These are phyloP conservation scores for Solanum piurae DNA, from an alignment of 257 asterid species.

Conservation along the genomic window DNA sequence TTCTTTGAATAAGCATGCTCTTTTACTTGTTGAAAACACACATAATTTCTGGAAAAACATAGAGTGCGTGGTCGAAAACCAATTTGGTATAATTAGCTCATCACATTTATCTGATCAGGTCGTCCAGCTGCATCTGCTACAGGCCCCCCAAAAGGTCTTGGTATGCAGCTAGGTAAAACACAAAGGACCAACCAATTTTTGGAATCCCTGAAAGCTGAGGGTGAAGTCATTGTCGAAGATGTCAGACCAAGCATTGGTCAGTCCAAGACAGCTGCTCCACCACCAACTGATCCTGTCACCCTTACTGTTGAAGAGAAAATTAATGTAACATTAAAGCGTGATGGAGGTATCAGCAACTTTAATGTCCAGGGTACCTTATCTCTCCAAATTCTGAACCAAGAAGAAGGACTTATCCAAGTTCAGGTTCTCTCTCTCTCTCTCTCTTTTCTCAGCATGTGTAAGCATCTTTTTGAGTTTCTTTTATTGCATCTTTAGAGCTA, in stretches of 20 bases:
- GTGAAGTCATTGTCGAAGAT: constrained; percentile 76
- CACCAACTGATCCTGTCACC: constrained; percentile 80
- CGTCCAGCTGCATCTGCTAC: constrained; percentile 63
- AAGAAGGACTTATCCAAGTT: constrained; percentile 82
- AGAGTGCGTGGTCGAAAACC: neutral
- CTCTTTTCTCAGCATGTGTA: neutral
- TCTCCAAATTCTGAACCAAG: constrained; percentile 76
- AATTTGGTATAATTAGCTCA: neutral
- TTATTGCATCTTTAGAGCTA: neutral
- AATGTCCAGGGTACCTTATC: constrained; percentile 81
- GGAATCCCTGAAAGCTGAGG: constrained; percentile 88
- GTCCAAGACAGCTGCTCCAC: constrained; percentile 53
- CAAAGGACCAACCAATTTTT: constrained; percentile 72
- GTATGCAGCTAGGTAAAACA: constrained; percentile 83
- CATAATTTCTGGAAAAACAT: neutral
- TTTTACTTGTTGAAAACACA: no score
- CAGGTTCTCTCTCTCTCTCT: constrained; percentile 41
- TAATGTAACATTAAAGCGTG: constrained; percentile 55
- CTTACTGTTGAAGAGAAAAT: constrained; percentile 78
- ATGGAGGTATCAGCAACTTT: constrained; percentile 79
- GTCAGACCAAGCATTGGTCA: constrained; percentile 70
- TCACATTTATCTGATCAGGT: constrained; percentile 29
- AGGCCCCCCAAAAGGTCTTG: constrained; percentile 83
- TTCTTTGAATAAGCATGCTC: neutral
- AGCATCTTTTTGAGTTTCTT: neutral